Conservation (phyloP, 495 filamentous ascomycete species). For the Clohesyomyces aquaticus region DNA sequence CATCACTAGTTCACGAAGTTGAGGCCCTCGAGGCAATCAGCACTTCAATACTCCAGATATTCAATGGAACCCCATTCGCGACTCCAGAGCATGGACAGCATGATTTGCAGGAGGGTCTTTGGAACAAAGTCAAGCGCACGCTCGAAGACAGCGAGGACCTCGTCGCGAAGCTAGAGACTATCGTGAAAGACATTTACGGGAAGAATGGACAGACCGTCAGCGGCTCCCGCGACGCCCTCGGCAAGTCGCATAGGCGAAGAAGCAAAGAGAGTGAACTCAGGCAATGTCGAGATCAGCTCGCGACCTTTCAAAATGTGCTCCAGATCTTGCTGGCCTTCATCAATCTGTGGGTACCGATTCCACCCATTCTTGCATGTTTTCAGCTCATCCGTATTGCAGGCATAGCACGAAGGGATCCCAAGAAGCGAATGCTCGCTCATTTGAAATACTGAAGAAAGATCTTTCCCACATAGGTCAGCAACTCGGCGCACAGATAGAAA, state of each 20-base stretch:
- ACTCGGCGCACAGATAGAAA: not conserved
- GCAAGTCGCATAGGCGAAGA: slow-evolving; percentile 35
- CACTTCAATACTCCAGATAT: not conserved
- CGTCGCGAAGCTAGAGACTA: slow-evolving; percentile 20
- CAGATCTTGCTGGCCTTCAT: slow-evolving; percentile 38
- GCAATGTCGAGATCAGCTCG: slow-evolving; percentile 31
- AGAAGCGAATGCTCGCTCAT: slow-evolving; percentile 19
- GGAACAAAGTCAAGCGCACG: slow-evolving; percentile 1
- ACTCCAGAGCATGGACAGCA: not conserved
- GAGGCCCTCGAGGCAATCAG: slow-evolving; percentile 3
- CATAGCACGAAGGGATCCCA: slow-evolving; percentile 5
- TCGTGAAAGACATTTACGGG: slow-evolving; percentile 36
- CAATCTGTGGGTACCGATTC: slow-evolving; percentile 19
- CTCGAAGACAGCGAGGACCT: slow-evolving; percentile 17
- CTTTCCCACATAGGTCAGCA: slow-evolving; percentile 12
- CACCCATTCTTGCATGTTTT: slow-evolving; percentile 7
- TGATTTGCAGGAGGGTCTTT: not conserved
- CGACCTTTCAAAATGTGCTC: slow-evolving; percentile 37
- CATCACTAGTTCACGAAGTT: slow-evolving; percentile 9
- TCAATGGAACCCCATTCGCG: slow-evolving; percentile 7
- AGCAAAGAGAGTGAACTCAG: slow-evolving; percentile 31
- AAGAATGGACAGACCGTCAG: slow-evolving; percentile 22
- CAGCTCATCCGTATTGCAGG: slow-evolving; percentile 9
- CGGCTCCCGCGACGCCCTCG: slow-evolving; percentile 30
- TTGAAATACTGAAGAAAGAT: slow-evolving; percentile 8